Evolutionary conservation across 2,329 filamentous ascomycete species (phyloP).

Genomic region (Fusarium siculi): DNA sequence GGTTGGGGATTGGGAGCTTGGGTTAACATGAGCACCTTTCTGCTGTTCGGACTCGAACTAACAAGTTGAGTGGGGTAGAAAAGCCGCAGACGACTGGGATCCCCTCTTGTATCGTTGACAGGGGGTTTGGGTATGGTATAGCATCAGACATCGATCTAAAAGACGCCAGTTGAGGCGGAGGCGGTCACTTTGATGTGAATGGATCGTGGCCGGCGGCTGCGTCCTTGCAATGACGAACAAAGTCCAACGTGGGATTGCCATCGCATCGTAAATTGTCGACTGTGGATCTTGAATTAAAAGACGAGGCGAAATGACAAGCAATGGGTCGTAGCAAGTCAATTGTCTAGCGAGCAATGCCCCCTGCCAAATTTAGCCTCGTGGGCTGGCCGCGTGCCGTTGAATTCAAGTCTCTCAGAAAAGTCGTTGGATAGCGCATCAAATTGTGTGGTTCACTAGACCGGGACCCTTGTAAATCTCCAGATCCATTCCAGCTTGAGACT

Average conservation of each 20-base stretch:
- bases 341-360: conserved; percentile 37
- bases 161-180: conserved; percentile 30
- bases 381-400: conserved; percentile 43
- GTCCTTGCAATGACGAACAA: conserved; percentile 33
- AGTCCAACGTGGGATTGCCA: conserved; percentile 25
- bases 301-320: conserved; percentile 19
- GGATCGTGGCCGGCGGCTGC: conserved; percentile 34
- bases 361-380: conserved; percentile 45
- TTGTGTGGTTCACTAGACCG: conserved; percentile 35
- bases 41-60: conserved; percentile 28
- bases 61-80: conserved; percentile 29
- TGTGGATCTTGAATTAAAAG: conserved; percentile 34
- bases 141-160: conserved; percentile 18
- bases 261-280: conserved; percentile 5
- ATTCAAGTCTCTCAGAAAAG: conserved; percentile 32
- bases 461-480: conserved; percentile 41
- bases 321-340: conserved; percentile 33
- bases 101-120: conserved; percentile 27
- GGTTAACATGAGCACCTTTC: conserved; percentile 33
- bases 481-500: conserved; percentile 31
- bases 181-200: conserved; percentile 36
- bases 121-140: conserved; percentile 14
- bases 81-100: conserved; percentile 41
- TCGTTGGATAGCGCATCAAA: conserved; percentile 40
- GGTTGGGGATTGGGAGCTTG: conserved; percentile 41